A percentile compares a stretch with the other conserved stretches of the same genome.
Conservation (phyloP, 495 filamentous ascomycete genomes). For the Hypoxylon lienhwacheense region DNA sequence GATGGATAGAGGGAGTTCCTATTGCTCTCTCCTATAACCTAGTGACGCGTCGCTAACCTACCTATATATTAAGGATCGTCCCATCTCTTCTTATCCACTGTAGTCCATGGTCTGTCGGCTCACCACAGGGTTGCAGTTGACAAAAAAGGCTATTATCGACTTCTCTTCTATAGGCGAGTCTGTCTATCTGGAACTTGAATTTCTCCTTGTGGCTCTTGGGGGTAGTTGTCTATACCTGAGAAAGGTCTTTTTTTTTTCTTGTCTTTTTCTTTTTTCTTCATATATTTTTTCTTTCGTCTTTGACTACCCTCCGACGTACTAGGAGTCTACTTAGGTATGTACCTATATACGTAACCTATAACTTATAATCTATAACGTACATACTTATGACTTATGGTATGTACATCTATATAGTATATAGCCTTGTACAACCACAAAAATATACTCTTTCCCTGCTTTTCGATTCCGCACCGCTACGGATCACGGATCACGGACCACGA, state of each 20-base stretch:
- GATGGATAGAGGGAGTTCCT: conserved; percentile 20
- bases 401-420: neutral
- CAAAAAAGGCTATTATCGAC: conserved; percentile 35
- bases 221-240: conserved; percentile 10
- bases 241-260: conserved; percentile 4
- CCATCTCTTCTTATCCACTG: conserved; percentile 29
- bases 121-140: conserved; percentile 31
- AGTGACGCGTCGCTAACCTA: conserved; percentile 32
- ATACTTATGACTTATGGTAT: neutral
- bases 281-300: too few relatives aligned
- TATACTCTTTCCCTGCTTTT: conserved; percentile 7
- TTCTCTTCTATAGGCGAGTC: conserved; percentile 17
- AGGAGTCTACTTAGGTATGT: too few relatives aligned
- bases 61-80: conserved; percentile 34
- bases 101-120: conserved; percentile 29
- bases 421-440: conserved; percentile 27
- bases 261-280: too few relatives aligned
- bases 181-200: conserved; percentile 28
- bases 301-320: too few relatives aligned
- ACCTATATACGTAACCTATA: too few relatives aligned
- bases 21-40: conserved; percentile 35
- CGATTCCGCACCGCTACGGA: conserved; percentile 5
- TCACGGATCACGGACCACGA: conserved; percentile 15
- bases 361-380: neutral
- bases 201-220: neutral